Conservation (phyloP, 2,329 filamentous ascomycete species). For the Colletotrichum horii region DNA sequence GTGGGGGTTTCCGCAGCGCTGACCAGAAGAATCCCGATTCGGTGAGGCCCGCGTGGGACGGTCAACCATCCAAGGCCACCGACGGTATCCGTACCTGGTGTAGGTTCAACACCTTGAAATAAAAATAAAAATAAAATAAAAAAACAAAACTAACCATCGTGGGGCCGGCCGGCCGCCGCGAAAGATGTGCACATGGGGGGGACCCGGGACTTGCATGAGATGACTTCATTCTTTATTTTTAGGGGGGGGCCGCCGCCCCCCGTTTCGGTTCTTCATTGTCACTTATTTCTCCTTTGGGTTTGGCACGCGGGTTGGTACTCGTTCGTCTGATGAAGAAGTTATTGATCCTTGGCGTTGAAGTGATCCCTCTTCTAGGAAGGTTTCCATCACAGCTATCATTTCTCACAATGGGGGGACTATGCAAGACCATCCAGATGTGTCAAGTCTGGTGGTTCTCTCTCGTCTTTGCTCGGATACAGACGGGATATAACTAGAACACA, state of each 20-base stretch:
- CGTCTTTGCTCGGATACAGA: neutral
- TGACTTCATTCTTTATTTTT: slow-evolving; percentile 13
- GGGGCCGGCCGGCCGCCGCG: neutral
- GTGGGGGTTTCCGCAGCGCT: neutral
- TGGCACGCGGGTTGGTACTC: neutral
- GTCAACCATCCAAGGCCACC: neutral
- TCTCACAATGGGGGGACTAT: neutral
- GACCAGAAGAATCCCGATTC: neutral
- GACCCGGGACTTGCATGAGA: slow-evolving; percentile 8
- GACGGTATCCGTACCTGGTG: neutral
- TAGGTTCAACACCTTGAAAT: neutral
- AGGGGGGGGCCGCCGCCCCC: no score
- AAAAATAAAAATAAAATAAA: neutral
- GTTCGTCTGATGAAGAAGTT: neutral
- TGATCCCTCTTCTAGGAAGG: neutral
- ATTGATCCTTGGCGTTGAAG: neutral
- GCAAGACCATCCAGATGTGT: neutral
- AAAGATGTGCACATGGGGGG: slow-evolving; percentile 11
- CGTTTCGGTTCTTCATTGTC: neutral
- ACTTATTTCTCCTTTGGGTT: neutral
- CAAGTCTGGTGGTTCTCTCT: no score
- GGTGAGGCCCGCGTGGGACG: neutral
- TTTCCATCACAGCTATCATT: neutral
- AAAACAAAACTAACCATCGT: neutral
- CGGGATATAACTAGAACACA: neutral